phyloP scores from a whole-genome alignment of 1,139 yeast species.

The Geotrichum australiense region DNA sequence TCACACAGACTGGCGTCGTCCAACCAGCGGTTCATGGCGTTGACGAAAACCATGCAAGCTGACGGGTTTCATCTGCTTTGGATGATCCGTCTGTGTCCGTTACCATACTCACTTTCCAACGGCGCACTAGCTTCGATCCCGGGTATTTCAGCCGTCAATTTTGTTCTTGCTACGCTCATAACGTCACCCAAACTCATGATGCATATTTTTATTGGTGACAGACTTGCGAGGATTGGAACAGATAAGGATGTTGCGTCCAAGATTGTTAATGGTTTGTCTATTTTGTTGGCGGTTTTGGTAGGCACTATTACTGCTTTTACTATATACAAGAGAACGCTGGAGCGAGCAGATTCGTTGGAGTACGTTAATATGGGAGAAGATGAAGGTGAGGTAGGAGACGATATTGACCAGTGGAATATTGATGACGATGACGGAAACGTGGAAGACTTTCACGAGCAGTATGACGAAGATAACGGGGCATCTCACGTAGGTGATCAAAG shows the following conservation, averaged over 20 bases:
- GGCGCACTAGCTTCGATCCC: slow-evolving; percentile 90
- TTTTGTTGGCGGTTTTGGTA: slow-evolving; percentile 50
- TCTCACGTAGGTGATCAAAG: background rate
- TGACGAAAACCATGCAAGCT: slow-evolving; percentile 62
- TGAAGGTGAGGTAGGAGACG: slow-evolving; percentile 7
- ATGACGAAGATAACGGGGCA: slow-evolving; percentile 1
- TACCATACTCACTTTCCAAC: slow-evolving; percentile 86
- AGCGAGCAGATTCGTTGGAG: slow-evolving; percentile 30
- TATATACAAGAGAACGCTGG: slow-evolving; percentile 52
- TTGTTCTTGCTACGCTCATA: slow-evolving; percentile 61
- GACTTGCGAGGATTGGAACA: slow-evolving; percentile 61
- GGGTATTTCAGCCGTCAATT: slow-evolving; percentile 54
- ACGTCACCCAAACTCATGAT: slow-evolving; percentile 77
- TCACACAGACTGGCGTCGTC: slow-evolving; percentile 48
- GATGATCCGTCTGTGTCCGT: slow-evolving; percentile 76
- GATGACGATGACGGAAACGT: slow-evolving; percentile 11
- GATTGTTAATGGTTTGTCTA: slow-evolving; percentile 56
- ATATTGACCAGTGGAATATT: slow-evolving; percentile 2
- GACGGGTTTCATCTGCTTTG: slow-evolving; percentile 62
- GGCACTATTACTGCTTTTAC: slow-evolving; percentile 61
- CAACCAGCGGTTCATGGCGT: slow-evolving; percentile 65
- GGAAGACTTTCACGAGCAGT: slow-evolving; percentile 4
- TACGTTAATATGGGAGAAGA: slow-evolving; percentile 10
- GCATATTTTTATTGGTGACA: slow-evolving; percentile 74
- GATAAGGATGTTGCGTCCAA: slow-evolving; percentile 47